phyloP scores from a whole-genome alignment of 2,329 filamentous ascomycete species.

The Geosmithia morbida region DNA sequence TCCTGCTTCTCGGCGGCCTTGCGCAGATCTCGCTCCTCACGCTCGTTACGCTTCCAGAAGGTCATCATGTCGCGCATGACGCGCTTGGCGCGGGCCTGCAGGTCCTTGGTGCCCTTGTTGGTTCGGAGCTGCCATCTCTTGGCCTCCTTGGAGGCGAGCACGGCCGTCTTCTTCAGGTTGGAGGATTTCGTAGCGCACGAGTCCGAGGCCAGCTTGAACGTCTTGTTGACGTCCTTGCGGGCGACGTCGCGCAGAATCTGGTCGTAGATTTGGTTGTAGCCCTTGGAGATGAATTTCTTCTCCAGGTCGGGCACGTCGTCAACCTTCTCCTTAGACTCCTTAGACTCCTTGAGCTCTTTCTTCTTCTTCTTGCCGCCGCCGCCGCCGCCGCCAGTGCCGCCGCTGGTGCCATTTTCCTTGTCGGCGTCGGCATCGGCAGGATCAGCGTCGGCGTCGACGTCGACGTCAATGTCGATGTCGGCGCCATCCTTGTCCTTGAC shows the following conservation, averaged over 20 bases:
- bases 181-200: slow-evolving; percentile 79
- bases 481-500: slow-evolving; percentile 34
- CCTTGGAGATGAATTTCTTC: slow-evolving; percentile 69
- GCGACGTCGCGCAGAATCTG: slow-evolving; percentile 95
- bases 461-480: slow-evolving; percentile 62
- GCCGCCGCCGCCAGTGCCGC: no score
- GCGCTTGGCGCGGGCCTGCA: slow-evolving; percentile 89
- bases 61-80: slow-evolving; percentile 99
- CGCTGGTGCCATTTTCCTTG: slow-evolving; percentile 8
- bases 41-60: slow-evolving; percentile 98
- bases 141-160: slow-evolving; percentile 91
- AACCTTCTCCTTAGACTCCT: slow-evolving; percentile 34
- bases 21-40: slow-evolving; percentile 86
- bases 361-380: slow-evolving; percentile 20
- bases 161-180: slow-evolving; percentile 96
- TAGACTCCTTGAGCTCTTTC: slow-evolving; percentile 27
- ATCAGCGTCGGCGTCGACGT: slow-evolving; percentile 61
- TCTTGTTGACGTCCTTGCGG: slow-evolving; percentile 85
- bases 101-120: slow-evolving; percentile 97
- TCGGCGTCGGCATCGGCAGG: slow-evolving; percentile 10
- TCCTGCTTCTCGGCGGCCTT: slow-evolving; percentile 93
- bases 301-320: slow-evolving; percentile 40
- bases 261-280: slow-evolving; percentile 93
- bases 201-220: slow-evolving; percentile 73
- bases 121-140: slow-evolving; percentile 94